These are phyloP conservation scores for Coniella lustricola DNA, from an alignment of 2,329 filamentous ascomycete species.

Conservation along the genomic window DNA sequence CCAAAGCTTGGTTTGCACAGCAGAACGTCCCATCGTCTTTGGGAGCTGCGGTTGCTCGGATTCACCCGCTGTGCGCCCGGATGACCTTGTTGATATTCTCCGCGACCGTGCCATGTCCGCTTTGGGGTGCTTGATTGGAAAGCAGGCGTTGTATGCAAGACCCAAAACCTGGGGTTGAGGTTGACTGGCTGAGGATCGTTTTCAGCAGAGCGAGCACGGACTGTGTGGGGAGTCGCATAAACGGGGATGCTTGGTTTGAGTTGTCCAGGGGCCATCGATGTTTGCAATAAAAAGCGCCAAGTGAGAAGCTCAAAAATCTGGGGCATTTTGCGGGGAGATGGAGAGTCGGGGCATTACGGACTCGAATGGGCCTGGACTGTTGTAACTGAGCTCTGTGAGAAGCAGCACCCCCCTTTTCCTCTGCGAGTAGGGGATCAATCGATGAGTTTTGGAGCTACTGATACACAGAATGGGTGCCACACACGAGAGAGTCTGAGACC, in stretches of 20 bases:
- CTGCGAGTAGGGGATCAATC: no score
- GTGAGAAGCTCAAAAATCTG: not conserved
- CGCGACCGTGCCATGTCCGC: not conserved
- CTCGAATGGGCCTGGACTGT: no score
- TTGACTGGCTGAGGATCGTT: constrained; percentile 3
- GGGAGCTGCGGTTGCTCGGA: no score
- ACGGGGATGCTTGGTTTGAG: not conserved
- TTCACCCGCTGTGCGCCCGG: no score
- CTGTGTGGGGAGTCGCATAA: constrained; percentile 3
- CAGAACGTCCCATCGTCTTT: no score
- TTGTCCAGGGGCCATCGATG: constrained; percentile 4
- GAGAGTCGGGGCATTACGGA: not conserved
- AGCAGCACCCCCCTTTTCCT: no score
- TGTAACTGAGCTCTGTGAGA: no score
- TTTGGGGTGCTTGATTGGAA: not conserved
- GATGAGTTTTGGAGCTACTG: no score
- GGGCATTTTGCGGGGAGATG: constrained; percentile 6
- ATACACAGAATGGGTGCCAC: no score
- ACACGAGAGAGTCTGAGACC: constrained; percentile 4
- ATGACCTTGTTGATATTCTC: no score
- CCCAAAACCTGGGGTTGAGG: not conserved
- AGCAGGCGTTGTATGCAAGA: not conserved
- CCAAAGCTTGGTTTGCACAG: no score
- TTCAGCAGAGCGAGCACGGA: not conserved
- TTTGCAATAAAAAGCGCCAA: not conserved